Evolutionary conservation across 2,329 filamentous ascomycete species (phyloP), one percentile per base, ranked within the genome.

Genomic region (Podosphaera aphanis): DNA sequence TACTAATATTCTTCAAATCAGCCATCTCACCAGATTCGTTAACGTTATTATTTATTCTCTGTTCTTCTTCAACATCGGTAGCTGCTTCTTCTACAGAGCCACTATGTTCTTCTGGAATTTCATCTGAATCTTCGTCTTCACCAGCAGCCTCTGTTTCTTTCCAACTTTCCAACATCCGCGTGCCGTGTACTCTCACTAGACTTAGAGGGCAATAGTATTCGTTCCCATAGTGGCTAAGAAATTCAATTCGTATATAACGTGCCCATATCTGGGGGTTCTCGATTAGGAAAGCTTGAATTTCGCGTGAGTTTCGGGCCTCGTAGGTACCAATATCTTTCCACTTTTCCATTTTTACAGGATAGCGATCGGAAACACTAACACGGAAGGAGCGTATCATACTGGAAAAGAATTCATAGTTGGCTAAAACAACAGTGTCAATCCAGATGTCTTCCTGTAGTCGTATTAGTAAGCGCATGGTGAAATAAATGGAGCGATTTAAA

Each of bases 321-420:
- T 90, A 95, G 0, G 77, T 79, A 5, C 85, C 90, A 40, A 95
- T 61, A 38, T 84, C 77, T 52, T 79, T 84, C 90, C 90, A 98
- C 54, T 90, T 83, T 43, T 93, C 86, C 47, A 74, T 62, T 61
- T 94, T 95, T 46, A 90, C 82, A 0, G 90, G 90, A 61, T 94
- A 95, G 47, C 84, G 77, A 63, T 95, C 90, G 48, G 86, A 92
- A 42, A 94, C 88, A 59, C 83, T 92, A 53, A 95, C 76, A 44
- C 82, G 73, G 60, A 98, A 94, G 42, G 78, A 81, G 45, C 85
- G 79, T 55, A 95, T 82, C 71, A 93, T 94, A 59, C 85, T 94
- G 46, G 85, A 93, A 66, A 98, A 98, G 66, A 98, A 98, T 61
- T 98, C 90, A 56, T 92, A 98, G 60, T 98, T 98, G 50, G 88